Base-by-base conservation (phyloP, 164 flowering plant species). In the Stephania yunnanensis region DNA sequence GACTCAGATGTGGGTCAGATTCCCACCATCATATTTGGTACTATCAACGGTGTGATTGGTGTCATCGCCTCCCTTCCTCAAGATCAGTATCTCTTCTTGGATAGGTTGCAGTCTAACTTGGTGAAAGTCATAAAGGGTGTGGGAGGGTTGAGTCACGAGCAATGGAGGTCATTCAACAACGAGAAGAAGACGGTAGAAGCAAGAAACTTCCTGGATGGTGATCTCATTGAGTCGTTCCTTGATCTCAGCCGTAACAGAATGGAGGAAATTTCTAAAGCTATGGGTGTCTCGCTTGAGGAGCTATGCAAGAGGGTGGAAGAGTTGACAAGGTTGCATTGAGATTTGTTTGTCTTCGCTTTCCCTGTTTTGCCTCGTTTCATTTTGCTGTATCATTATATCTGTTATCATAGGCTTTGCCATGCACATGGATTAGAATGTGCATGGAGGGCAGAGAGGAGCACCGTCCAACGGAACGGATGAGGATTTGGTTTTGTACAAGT, bases 221-320 rank as follows among this genome's bases (percentile, higher is more conserved):
- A 95, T 84, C 81, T 94, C 42, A 95, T 95, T 10, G 98, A 95
- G 73, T 92, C 98, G 6, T 95, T 93, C 80, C 90, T 93, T n/a
- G 99, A 95, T 81, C 95, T 93, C n/a, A 87, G 79, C 82, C 84
- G 98, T 15, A 80, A 25, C 71, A 84, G 88, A 73, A 95, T 94
- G 98, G 95, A 91, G 30, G 99, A 95, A 67, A 86, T 95, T 31
- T 89, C 98, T 2, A 90, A 82, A 73, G 75, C 83, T 5, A 86
- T 95, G 94, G 61, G 72, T 55, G 89, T 87, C 72, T 81, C 97
- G 0, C 91, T 91, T 68, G 99, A 93, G 86, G 97, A 95, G 82
- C 90, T 95, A n/a, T 90, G 93, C 87, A 92, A 90, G 86, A 88
- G 94, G 82, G 93, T 95, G 4, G 99, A 95, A 80, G 98, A 95